Percentiles rank a stretch among this genome's conserved stretches.
These are phyloP conservation scores for Boletus huronensis DNA, from an alignment of 768 basidiomycete genomes.

Conservation along the genomic window DNA sequence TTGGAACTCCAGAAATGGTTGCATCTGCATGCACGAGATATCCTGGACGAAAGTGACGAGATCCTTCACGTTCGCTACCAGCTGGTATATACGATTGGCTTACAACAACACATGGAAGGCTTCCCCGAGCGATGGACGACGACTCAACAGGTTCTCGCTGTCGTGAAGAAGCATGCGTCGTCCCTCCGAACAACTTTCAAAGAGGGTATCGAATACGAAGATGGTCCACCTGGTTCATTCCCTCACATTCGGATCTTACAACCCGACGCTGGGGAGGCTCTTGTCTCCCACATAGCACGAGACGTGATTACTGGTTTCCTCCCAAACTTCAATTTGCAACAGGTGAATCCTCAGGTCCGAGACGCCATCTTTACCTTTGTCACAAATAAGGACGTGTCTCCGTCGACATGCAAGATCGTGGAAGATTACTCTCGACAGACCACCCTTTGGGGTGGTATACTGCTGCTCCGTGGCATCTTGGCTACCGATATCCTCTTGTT, in stretches of 20 bases:
- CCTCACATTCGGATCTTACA: conserved; percentile 18
- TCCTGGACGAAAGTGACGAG: conserved; percentile 27
- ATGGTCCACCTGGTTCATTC: conserved; percentile 8
- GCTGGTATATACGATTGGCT: conserved; percentile 33
- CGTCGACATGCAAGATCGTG: background rate
- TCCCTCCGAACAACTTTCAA: background rate
- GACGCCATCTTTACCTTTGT: background rate
- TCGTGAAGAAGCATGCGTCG: conserved; percentile 8
- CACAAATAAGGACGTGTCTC: background rate
- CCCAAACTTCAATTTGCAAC: conserved; percentile 14
- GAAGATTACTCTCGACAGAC: conserved; percentile 12
- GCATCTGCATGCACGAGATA: conserved; percentile 14
- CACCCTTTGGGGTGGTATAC: conserved; percentile 34
- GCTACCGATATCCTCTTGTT: conserved; percentile 39
- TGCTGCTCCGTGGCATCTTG: conserved; percentile 46
- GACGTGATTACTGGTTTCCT: conserved; percentile 11
- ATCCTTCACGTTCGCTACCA: conserved; percentile 32
- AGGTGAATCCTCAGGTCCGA: background rate
- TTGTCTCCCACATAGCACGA: background rate
- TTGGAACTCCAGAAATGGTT: conserved; percentile 25
- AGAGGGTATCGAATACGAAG: background rate
- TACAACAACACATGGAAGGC: conserved; percentile 24
- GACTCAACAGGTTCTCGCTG: conserved; percentile 24
- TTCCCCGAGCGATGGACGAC: conserved; percentile 33
- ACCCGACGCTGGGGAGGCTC: background rate